Percentiles rank a stretch among this genome's conserved stretches.
Conservation (phyloP, 1,139 yeast species). For the Scheffersomyces stambukii region DNA sequence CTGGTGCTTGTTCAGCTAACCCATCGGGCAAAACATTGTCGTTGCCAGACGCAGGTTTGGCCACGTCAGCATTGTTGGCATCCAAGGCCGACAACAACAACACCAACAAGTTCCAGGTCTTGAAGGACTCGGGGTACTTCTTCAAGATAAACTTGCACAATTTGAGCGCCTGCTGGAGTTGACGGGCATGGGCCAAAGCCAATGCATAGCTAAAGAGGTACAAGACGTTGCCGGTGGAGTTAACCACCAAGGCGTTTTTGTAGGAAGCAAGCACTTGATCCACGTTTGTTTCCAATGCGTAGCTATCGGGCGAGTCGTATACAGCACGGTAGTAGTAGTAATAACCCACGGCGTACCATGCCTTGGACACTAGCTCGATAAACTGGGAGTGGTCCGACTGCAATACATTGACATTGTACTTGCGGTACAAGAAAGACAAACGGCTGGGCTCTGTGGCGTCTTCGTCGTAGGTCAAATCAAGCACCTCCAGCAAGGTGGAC, state of each 20-base stretch:
- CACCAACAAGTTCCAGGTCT: constrained; percentile 43
- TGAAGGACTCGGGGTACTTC: constrained; percentile 41
- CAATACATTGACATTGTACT: constrained; percentile 32
- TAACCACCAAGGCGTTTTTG: constrained; percentile 36
- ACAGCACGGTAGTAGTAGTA: constrained; percentile 28
- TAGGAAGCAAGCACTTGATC: constrained; percentile 19
- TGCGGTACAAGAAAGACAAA: constrained; percentile 36
- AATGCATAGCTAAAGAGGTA: constrained; percentile 37
- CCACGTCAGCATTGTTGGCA: constrained; percentile 18
- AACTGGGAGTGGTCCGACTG: constrained; percentile 27
- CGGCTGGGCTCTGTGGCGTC: constrained; percentile 13
- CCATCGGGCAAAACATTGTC: constrained; percentile 9
- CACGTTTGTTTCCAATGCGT: constrained; percentile 16
- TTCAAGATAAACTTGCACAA: constrained; percentile 42
- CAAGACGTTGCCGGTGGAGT: constrained; percentile 33
- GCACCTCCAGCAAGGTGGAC: constrained; percentile 17
- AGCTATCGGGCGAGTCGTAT: constrained; percentile 23
- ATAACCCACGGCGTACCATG: constrained; percentile 39
- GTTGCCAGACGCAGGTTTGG: constrained; percentile 9
- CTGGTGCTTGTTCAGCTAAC: constrained; percentile 6
- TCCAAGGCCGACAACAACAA: constrained; percentile 29
- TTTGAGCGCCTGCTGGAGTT: constrained; percentile 27
- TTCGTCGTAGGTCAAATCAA: constrained; percentile 29
- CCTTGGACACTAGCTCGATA: constrained; percentile 28
- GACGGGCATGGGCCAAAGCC: constrained; percentile 26